Evolutionary conservation across 495 filamentous ascomycete genomes (phyloP).

Genomic region (Entonaema liquescens): DNA sequence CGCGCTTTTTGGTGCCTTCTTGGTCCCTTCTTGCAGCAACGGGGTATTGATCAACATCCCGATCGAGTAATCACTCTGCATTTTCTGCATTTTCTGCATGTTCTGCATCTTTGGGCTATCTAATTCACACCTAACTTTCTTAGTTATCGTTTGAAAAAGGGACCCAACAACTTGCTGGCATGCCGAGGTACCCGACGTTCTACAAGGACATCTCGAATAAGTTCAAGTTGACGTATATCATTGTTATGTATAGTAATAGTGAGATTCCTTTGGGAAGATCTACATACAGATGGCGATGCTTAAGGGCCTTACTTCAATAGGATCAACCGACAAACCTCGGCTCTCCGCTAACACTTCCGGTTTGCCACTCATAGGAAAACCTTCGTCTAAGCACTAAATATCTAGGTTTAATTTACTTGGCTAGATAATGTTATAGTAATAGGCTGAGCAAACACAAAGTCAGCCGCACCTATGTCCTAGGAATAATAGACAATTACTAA

Average conservation of each 20-base stretch:
- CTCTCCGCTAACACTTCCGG: not conserved
- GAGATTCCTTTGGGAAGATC: constrained; percentile 34
- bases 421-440: constrained; percentile 6
- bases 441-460: constrained; percentile 2
- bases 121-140: not conserved
- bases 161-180: not conserved
- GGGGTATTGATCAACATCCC: constrained; percentile 21
- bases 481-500: not conserved
- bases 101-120: not conserved
- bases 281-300: constrained; percentile 31
- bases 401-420: not conserved
- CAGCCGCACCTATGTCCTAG: not conserved
- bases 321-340: constrained; percentile 10
- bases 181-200: constrained; percentile 18
- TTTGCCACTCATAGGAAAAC: constrained; percentile 22
- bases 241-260: constrained; percentile 27
- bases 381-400: not conserved
- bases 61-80: constrained; percentile 19
- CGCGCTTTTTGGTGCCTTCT: constrained; percentile 19
- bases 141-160: not conserved
- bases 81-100: no score
- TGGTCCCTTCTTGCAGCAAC: constrained; percentile 38
- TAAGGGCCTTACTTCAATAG: constrained; percentile 13
- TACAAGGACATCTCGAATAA: not conserved
- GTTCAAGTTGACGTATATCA: constrained; percentile 30